These are phyloP conservation scores for Leucaena leucocephala DNA, from an alignment of 306 rosid genomes.

Conservation along the genomic window DNA sequence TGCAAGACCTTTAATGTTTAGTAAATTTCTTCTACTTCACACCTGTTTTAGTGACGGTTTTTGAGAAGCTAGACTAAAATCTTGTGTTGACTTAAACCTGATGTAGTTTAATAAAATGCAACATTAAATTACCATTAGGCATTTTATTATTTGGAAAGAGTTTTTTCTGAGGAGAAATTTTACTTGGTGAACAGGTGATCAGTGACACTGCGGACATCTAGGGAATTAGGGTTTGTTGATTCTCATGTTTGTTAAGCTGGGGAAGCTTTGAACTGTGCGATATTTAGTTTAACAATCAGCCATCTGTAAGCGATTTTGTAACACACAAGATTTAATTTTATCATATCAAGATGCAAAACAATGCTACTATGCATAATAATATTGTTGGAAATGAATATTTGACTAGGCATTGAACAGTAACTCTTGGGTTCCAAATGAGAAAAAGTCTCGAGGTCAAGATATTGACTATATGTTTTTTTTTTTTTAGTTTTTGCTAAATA, in stretches of 20 bases:
- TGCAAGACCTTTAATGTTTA: background rate
- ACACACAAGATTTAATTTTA: too few relatives aligned
- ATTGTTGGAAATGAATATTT: too few relatives aligned
- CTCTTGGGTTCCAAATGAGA: too few relatives aligned
- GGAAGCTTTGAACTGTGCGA: conserved; percentile 14
- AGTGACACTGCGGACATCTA: conserved; percentile 48
- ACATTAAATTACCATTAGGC: background rate
- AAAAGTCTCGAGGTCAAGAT: too few relatives aligned
- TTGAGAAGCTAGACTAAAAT: background rate
- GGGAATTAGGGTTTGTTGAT: conserved; percentile 30
- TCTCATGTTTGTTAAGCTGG: background rate
- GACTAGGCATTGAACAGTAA: too few relatives aligned
- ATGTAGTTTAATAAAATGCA: background rate
- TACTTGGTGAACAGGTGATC: conserved; percentile 54
- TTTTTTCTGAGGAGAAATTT: conserved; percentile 6
- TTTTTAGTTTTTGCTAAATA: too few relatives aligned
- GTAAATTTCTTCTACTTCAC: background rate
- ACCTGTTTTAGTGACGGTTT: background rate
- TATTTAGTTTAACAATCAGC: conserved; percentile 26
- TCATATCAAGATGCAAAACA: too few relatives aligned
- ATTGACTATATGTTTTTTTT: too few relatives aligned
- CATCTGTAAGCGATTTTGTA: conserved; percentile 33
- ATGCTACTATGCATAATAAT: too few relatives aligned
- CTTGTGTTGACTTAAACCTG: background rate
- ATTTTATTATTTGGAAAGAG: background rate